These are phyloP conservation scores for Harringtonia aguacate DNA, from an alignment of 2,329 filamentous ascomycete genomes.

Conservation along the genomic window DNA sequence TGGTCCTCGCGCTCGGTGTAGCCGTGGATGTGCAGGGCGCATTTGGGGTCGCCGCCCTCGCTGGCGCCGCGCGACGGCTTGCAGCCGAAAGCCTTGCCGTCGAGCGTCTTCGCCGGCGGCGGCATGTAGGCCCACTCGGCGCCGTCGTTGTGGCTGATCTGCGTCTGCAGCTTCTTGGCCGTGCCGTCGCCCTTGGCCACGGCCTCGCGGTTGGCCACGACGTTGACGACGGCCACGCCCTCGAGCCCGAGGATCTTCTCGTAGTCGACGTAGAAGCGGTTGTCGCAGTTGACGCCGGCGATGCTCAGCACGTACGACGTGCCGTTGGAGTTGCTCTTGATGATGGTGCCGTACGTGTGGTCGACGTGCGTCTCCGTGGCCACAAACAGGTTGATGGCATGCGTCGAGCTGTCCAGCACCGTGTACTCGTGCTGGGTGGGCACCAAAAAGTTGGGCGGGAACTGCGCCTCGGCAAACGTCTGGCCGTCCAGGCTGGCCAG, in stretches of 20 bases:
- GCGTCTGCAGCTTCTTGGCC: slow-evolving; percentile 73
- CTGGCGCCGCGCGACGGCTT: slow-evolving; percentile 17
- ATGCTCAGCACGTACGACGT: slow-evolving; percentile 87
- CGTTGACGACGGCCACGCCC: slow-evolving; percentile 79
- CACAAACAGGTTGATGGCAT: slow-evolving; percentile 90
- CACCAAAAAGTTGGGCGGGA: slow-evolving; percentile 76
- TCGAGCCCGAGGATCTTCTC: slow-evolving; percentile 92
- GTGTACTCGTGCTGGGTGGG: slow-evolving; percentile 77
- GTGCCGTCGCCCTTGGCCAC: slow-evolving; percentile 19
- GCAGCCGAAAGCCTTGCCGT: slow-evolving; percentile 65
- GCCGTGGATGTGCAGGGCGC: slow-evolving; percentile 84
- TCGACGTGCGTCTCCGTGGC: slow-evolving; percentile 58
- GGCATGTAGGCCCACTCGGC: slow-evolving; percentile 71
- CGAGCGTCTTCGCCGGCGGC: slow-evolving; percentile 59
- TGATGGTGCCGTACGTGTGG: slow-evolving; percentile 69
- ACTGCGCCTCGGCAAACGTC: slow-evolving; percentile 71
- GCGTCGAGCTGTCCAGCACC: slow-evolving; percentile 86
- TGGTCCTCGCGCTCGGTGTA: slow-evolving; percentile 85
- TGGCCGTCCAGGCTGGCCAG: slow-evolving; percentile 78
- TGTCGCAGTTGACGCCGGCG: slow-evolving; percentile 70
- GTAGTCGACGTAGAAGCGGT: slow-evolving; percentile 75
- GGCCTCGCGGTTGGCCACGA: slow-evolving; percentile 64
- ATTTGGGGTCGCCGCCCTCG: slow-evolving; percentile 50
- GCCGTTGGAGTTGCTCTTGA: slow-evolving; percentile 98
- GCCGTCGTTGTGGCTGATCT: slow-evolving; percentile 95